These are phyloP conservation scores for Podosphaera fusca DNA, from an alignment of 2,329 filamentous ascomycete genomes.

Conservation along the genomic window DNA sequence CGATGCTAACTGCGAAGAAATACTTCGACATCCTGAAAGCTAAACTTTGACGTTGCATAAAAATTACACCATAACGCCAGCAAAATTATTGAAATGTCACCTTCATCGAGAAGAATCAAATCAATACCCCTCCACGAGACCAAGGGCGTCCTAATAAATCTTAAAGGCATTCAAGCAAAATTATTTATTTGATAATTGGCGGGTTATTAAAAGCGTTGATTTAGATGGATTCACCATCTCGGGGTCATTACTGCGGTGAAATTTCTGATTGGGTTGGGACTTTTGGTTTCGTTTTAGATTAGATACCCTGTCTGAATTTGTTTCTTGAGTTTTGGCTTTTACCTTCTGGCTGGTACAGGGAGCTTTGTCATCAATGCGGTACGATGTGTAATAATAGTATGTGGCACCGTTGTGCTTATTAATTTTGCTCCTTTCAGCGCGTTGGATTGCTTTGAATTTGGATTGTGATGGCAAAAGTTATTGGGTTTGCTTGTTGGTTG, in stretches of 20 bases:
- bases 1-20: conserved; percentile 85
- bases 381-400: neutral
- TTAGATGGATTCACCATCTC: neutral
- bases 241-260: neutral
- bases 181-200: neutral
- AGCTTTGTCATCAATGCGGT: neutral
- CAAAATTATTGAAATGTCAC: neutral
- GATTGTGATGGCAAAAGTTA: neutral
- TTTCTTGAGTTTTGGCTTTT: neutral
- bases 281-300: neutral
- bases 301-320: neutral
- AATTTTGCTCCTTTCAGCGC: neutral
- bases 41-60: conserved; percentile 3
- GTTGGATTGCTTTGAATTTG: neutral
- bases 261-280: neutral
- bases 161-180: neutral
- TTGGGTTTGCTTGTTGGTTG: neutral
- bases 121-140: too few relatives aligned
- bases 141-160: neutral
- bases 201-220: neutral
- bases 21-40: conserved; percentile 35
- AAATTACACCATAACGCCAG: neutral
- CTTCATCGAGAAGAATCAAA: too few relatives aligned
- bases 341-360: neutral
- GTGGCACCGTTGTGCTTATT: neutral